phyloP scores from a whole-genome alignment of 306 rosid genomes.

The Macrotyloma uniflorum region DNA sequence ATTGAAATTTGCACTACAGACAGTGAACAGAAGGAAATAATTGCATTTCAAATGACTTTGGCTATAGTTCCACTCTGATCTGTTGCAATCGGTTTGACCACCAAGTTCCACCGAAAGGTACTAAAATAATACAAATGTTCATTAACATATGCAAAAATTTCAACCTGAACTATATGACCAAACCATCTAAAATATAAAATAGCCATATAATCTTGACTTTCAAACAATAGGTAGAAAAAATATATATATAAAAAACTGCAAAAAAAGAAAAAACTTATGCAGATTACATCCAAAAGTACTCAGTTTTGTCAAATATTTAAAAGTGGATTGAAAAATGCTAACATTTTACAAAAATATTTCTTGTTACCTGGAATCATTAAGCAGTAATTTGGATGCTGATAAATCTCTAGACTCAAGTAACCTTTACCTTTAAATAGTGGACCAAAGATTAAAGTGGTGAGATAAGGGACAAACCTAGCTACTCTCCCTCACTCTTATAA shows the following conservation, averaged over 20 bases:
- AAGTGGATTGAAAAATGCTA: neutral
- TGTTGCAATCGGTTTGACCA: constrained; percentile 32
- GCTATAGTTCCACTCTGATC: constrained; percentile 15
- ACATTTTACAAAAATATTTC: neutral
- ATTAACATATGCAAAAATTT: neutral
- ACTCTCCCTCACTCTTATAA: neutral
- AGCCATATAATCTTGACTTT: constrained; percentile 3
- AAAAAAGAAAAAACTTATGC: neutral
- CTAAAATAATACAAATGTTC: neutral
- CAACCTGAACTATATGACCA: constrained; percentile 1
- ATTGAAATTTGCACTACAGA: neutral
- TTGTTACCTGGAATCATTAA: constrained; percentile 29
- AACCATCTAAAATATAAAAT: constrained; percentile 6
- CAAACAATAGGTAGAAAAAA: neutral
- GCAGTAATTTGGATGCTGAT: constrained; percentile 30
- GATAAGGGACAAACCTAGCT: constrained; percentile 4
- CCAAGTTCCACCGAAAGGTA: constrained; percentile 50
- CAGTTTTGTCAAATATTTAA: neutral
- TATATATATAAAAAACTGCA: neutral
- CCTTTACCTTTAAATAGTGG: constrained; percentile 16
- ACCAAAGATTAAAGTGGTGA: constrained; percentile 18
- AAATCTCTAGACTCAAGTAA: constrained; percentile 24
- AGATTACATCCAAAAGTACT: neutral
- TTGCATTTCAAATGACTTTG: constrained; percentile 24
- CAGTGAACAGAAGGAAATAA: constrained; percentile 23